phyloP scores from a whole-genome alignment of 495 filamentous ascomycete species.

The Neurospora africana region DNA sequence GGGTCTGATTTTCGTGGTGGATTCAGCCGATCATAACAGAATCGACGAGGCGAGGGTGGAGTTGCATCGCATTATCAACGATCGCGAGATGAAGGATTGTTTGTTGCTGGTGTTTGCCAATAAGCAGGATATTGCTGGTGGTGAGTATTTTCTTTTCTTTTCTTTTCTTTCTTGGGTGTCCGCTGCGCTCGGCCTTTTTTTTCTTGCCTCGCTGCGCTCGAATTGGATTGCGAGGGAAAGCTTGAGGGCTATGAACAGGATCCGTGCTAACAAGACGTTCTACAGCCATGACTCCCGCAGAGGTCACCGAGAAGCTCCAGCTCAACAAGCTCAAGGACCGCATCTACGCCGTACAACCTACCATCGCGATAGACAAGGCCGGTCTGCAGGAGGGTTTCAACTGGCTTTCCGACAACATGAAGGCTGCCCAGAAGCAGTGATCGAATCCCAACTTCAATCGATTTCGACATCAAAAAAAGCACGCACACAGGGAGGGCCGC shows the following conservation, averaged over 20 bases:
- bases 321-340: constrained; percentile 80
- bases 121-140: constrained; percentile 85
- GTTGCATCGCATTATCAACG: constrained; percentile 89
- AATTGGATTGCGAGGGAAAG: background rate
- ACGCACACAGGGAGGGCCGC: too few relatives aligned
- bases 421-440: constrained; percentile 23
- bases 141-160: constrained; percentile 41
- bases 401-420: constrained; percentile 92
- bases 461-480: too few relatives aligned
- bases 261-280: background rate
- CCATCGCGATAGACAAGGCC: constrained; percentile 86
- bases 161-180: background rate
- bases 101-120: constrained; percentile 93
- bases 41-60: constrained; percentile 87
- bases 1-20: constrained; percentile 95
- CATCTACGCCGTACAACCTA: constrained; percentile 93
- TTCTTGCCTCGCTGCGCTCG: background rate
- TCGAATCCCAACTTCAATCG: background rate
- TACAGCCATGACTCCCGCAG: constrained; percentile 73
- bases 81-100: constrained; percentile 96
- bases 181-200: background rate
- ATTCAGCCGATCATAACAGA: constrained; percentile 74
- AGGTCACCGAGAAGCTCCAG: constrained; percentile 77
- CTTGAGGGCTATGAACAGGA: background rate
- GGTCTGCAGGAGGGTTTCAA: constrained; percentile 88